Conservation (phyloP, 2,329 filamentous ascomycete genomes). For the Alternaria longipes region DNA sequence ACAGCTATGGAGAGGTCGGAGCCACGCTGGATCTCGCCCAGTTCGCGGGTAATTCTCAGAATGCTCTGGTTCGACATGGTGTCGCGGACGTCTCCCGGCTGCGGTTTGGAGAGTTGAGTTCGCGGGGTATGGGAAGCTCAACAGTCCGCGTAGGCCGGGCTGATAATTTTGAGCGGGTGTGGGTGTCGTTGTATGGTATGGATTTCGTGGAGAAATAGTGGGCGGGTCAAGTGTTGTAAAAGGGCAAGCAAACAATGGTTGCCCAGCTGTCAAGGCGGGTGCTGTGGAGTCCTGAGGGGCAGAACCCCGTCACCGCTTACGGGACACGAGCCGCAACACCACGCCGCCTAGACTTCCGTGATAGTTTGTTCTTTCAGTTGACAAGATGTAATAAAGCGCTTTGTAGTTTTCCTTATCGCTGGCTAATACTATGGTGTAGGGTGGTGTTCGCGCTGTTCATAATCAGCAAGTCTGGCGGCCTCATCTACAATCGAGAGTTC, state of each 20-base stretch:
- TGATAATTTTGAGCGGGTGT: not conserved
- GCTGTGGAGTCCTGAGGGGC: slow-evolving; percentile 25
- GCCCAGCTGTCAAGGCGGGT: slow-evolving; percentile 13
- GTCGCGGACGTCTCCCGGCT: slow-evolving; percentile 7
- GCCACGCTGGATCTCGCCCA: slow-evolving; percentile 83
- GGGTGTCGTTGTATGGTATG: not conserved
- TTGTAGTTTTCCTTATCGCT: not conserved
- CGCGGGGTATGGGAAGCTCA: not conserved
- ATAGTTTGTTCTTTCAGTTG: slow-evolving; percentile 4
- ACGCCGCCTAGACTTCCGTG: slow-evolving; percentile 8
- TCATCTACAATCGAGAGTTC: slow-evolving; percentile 96
- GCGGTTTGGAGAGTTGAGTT: slow-evolving; percentile 2
- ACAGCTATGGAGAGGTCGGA: slow-evolving; percentile 88
- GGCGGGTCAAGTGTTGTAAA: slow-evolving; percentile 2
- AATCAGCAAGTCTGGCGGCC: slow-evolving; percentile 97
- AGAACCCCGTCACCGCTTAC: slow-evolving; percentile 21
- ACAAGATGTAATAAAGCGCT: slow-evolving; percentile 25
- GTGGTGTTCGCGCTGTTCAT: slow-evolving; percentile 94
- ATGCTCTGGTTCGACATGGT: slow-evolving; percentile 84
- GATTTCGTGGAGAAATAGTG: not conserved
- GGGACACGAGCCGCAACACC: slow-evolving; percentile 18
- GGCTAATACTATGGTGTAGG: slow-evolving; percentile 62
- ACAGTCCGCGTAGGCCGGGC: slow-evolving; percentile 3
- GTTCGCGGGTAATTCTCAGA: slow-evolving; percentile 87
- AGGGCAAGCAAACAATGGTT: slow-evolving; percentile 11